Percentiles rank a stretch among this genome's conserved stretches.
Evolutionary conservation across 768 basidiomycete species (phyloP).

Genomic region (Russula sp.): DNA sequence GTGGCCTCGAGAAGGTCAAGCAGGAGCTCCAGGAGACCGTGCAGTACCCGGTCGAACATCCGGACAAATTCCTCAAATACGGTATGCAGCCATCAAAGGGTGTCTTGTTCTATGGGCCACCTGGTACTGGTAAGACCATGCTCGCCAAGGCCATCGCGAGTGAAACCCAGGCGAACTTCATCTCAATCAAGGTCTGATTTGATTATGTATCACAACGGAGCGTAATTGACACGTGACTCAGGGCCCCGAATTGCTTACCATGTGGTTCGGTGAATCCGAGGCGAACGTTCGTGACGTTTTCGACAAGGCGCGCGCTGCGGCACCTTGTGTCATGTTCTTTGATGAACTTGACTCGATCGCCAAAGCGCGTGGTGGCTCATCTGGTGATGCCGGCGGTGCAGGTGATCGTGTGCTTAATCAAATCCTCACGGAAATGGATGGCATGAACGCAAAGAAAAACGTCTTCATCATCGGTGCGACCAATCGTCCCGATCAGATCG

Average conservation of each 20-base stretch:
- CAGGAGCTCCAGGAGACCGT: constrained; percentile 98
- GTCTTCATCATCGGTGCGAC: constrained; percentile 98
- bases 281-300: constrained; percentile 99
- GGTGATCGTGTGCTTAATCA: constrained; percentile 98
- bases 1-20: constrained; percentile 99
- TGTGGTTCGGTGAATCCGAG: constrained; percentile 99
- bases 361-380: constrained; percentile 83
- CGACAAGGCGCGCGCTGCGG: constrained; percentile 98
- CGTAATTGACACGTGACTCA: constrained; percentile 29
- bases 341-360: constrained; percentile 99
- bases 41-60: constrained; percentile 99
- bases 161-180: constrained; percentile 99
- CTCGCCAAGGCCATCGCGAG: constrained; percentile 99
- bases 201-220: background rate
- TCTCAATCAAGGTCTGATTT: constrained; percentile 81
- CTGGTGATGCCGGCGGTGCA: constrained; percentile 92
- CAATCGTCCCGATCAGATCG: constrained; percentile 95
- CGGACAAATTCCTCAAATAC: constrained; percentile 99
- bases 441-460: constrained; percentile 98
- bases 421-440: constrained; percentile 97
- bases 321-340: constrained; percentile 99
- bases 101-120: constrained; percentile 99
- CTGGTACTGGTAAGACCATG: constrained; percentile 99
- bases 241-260: constrained; percentile 96
- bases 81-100: constrained; percentile 99